Conservation (phyloP, 1,284 basidiomycete genomes). For the Rhizoctonia solani region DNA sequence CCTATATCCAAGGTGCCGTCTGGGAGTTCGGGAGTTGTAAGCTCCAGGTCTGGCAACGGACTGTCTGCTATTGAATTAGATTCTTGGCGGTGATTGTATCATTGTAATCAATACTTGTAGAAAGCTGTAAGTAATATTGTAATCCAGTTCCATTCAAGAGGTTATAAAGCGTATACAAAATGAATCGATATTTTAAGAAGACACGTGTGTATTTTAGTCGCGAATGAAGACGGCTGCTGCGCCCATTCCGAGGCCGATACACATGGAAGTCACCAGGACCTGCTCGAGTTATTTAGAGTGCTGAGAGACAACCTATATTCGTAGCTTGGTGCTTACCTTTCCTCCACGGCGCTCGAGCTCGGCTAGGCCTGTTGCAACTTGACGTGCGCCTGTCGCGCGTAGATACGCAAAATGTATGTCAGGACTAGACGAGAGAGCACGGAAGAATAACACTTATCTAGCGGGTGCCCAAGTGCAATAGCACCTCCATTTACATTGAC, state of each 20-base stretch:
- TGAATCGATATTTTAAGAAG: neutral
- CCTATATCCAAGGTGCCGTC: neutral
- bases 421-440: neutral
- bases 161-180: neutral
- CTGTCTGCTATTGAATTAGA: neutral
- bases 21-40: neutral
- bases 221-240: slow-evolving; percentile 82
- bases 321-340: slow-evolving; percentile 62
- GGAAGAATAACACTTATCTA: slow-evolving; percentile 65
- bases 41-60: neutral
- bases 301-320: neutral
- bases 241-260: slow-evolving; percentile 84
- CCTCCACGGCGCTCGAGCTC: slow-evolving; percentile 77
- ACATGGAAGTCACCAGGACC: slow-evolving; percentile 53
- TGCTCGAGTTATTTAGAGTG: neutral
- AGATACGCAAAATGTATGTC: slow-evolving; percentile 41
- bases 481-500: slow-evolving; percentile 92
- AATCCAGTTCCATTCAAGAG: slow-evolving; percentile 28
- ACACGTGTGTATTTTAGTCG: slow-evolving; percentile 48
- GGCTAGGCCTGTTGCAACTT: slow-evolving; percentile 85
- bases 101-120: neutral
- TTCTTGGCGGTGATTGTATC: neutral
- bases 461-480: slow-evolving; percentile 84
- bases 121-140: neutral
- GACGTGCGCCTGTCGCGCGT: slow-evolving; percentile 86